Base-by-base conservation (phyloP, 2,329 filamentous ascomycete genomes). In the Aspergillus sp. region DNA sequence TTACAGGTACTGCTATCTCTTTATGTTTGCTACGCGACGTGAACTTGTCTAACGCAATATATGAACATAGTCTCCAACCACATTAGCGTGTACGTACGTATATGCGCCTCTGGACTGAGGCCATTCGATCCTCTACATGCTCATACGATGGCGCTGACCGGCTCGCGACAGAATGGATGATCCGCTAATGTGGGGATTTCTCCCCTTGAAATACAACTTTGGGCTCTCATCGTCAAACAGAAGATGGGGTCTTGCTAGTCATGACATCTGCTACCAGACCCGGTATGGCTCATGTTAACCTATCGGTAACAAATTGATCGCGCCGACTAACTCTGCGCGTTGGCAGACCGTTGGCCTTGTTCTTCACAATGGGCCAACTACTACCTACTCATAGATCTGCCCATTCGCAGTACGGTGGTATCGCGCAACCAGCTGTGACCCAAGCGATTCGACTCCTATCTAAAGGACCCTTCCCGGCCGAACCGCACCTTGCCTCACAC, bases 241-340 rank as follows among this genome's bases (percentile, higher is more conserved):
- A 68, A 86, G 95, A 72, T 98, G 93, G 91, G 86, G 88, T 9
- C 83, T 99, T 54, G 95, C 91, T 22, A 96, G 92, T 68, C 91
- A 97, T 73, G 95, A 99, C 74, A 93, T 99, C 59, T 97, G 93
- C 77, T 99, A 96, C 75, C 88, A 88, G 68, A 93, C 91, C 71
- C 88, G 86, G 91, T 95, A 77, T 61, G 66, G 17, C 33, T 15
- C 7, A 3, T n/a, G 30, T 33, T 33, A n/a, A 27, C 20, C 7
- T 9, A 12, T n/a, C 3, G 15, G 12, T 27, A 42, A 22, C 13
- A 17, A 15, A 30, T 41, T 13, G 24, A 44, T 44, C 41, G 17
- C 13, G 3, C n/a, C 24, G 20, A 13, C 54, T 56, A 40, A 56
- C 46, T 20, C 15, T 22, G n/a, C 12, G 40, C 13, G 24, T 37